Evolutionary conservation across 306 rosid species (phyloP).

Genomic region (Inga laurina): DNA sequence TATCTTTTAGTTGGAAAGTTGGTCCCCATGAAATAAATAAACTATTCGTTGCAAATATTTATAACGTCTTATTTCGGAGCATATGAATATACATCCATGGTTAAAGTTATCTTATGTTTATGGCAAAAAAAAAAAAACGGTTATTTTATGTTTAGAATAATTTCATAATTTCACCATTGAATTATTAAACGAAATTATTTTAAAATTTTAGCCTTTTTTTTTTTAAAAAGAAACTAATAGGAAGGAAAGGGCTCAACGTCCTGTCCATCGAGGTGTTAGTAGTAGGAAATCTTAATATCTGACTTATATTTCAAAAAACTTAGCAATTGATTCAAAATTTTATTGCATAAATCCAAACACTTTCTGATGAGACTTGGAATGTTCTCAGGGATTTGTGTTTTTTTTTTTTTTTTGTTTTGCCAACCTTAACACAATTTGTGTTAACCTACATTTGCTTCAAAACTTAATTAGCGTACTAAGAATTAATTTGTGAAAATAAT

Average conservation of each 20-base stretch:
- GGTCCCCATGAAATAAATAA: background rate
- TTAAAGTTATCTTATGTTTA: background rate
- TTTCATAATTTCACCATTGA: background rate
- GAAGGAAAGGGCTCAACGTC: background rate
- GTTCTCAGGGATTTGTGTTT: too few relatives aligned
- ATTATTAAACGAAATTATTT: background rate
- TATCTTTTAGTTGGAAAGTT: slow-evolving; percentile 18
- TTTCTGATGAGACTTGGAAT: background rate
- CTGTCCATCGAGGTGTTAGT: background rate
- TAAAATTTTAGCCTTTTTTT: background rate
- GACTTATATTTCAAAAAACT: too few relatives aligned
- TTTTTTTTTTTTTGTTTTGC: too few relatives aligned
- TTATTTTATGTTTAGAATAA: background rate
- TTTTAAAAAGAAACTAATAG: background rate
- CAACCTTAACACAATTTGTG: background rate
- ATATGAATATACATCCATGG: background rate
- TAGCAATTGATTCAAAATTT: too few relatives aligned
- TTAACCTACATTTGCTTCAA: background rate
- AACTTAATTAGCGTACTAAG: background rate
- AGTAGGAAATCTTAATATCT: background rate
- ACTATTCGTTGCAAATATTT: background rate
- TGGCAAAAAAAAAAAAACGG: background rate
- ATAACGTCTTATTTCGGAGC: slow-evolving; percentile 29
- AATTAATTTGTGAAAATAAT: background rate
- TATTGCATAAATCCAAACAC: background rate